A percentile compares a stretch with the other conserved stretches of the same genome.
Conservation (phyloP, 139 green algal genomes). For the Tetratostichococcus sp. region DNA sequence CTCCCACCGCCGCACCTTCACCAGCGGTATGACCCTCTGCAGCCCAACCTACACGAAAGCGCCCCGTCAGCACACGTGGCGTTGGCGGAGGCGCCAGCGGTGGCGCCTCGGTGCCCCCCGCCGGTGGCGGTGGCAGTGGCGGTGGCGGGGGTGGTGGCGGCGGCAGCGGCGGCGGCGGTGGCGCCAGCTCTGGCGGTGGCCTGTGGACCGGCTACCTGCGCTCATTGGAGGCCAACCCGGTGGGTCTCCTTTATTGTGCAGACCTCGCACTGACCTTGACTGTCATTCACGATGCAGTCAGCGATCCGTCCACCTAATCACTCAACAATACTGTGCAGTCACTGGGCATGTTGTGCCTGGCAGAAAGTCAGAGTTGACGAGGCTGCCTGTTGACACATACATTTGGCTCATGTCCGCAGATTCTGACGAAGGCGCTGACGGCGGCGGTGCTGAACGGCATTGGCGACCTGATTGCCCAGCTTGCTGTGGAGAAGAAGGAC, state of each 20-base stretch:
- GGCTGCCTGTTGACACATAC: too few species aligned
- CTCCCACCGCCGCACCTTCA: too few species aligned
- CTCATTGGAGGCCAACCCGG: constrained; percentile 33
- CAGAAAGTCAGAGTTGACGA: too few species aligned
- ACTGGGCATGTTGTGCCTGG: too few species aligned
- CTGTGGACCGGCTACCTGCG: constrained; percentile 53
- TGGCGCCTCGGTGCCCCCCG: constrained; percentile 3
- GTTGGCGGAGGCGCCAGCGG: constrained; percentile 23
- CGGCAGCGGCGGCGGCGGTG: constrained; percentile 11
- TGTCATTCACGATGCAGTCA: not conserved
- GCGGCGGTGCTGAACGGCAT: constrained; percentile 77
- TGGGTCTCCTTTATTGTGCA: not conserved
- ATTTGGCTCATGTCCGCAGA: constrained; percentile 12
- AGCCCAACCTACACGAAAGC: not conserved
- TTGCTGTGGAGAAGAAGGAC: constrained; percentile 53
- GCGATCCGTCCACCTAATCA: too few species aligned
- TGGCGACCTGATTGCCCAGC: constrained; percentile 80
- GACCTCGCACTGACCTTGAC: not conserved
- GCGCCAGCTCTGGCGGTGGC: constrained; percentile 2
- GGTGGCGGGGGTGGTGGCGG: constrained; percentile 27
- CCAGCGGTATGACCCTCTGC: too few species aligned
- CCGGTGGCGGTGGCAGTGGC: constrained; percentile 16
- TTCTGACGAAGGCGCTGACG: constrained; percentile 77
- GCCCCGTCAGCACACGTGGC: constrained; percentile 6
- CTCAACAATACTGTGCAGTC: too few species aligned